These are phyloP conservation scores for Neurospora crassa DNA, from an alignment of 2,329 filamentous ascomycete species.

Conservation along the genomic window DNA sequence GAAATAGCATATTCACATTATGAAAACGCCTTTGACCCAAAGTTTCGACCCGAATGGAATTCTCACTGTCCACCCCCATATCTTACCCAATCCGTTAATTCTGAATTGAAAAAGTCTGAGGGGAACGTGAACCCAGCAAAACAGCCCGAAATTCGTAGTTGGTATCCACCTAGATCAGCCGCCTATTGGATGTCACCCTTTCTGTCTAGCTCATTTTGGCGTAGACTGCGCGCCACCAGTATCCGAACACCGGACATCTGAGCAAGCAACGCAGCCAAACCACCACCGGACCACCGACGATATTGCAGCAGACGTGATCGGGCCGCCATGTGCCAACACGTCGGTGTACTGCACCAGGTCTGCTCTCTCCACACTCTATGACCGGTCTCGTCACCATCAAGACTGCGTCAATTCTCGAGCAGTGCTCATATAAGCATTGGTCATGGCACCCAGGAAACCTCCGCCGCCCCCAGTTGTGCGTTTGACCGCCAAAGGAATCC, in stretches of 20 bases:
- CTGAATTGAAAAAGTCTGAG: neutral
- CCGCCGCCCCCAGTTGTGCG: conserved; percentile 1
- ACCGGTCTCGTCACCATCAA: neutral
- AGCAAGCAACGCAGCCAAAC: neutral
- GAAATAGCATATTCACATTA: too few relatives aligned
- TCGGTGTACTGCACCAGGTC: neutral
- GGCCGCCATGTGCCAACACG: neutral
- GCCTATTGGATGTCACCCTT: neutral
- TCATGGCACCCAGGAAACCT: conserved; percentile 3
- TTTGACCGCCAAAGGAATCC: conserved; percentile 5
- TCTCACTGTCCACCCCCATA: neutral
- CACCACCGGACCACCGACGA: neutral
- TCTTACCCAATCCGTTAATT: neutral
- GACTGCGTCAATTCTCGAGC: neutral
- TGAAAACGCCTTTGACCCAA: too few relatives aligned
- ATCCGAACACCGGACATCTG: neutral
- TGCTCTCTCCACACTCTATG: neutral
- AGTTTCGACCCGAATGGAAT: too few relatives aligned
- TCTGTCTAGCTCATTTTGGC: neutral
- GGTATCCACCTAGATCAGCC: neutral
- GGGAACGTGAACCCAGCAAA: neutral
- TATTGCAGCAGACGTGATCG: neutral
- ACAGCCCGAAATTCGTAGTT: neutral
- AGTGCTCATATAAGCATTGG: neutral
- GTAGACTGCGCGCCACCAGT: neutral